These are phyloP conservation scores for Fomitopsis schrenkii DNA, from an alignment of 1,284 basidiomycete species.

Conservation along the genomic window DNA sequence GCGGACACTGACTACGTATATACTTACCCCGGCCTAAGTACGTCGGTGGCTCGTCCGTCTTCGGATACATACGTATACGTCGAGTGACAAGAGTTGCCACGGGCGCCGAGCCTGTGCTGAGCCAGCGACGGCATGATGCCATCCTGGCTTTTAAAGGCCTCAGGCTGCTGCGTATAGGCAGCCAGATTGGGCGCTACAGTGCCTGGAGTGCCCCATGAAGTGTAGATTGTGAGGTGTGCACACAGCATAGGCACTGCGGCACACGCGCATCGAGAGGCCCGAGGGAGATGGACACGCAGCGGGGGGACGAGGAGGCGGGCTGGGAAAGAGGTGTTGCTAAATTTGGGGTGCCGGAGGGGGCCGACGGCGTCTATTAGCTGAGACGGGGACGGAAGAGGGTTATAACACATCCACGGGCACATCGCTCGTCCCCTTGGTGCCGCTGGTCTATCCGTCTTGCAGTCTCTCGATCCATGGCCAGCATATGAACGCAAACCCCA, in stretches of 20 bases:
- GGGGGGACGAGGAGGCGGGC: background rate
- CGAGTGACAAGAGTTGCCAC: background rate
- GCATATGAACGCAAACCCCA: background rate
- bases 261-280: too few species aligned
- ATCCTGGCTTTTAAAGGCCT: background rate
- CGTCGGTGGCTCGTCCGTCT: background rate
- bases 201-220: too few species aligned
- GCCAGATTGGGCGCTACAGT: background rate
- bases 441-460: background rate
- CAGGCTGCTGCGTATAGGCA: background rate
- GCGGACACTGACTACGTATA: background rate
- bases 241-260: background rate
- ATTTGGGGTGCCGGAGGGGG: background rate
- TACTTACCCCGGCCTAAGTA: background rate
- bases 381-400: background rate
- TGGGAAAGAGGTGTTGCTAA: background rate
- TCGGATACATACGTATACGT: background rate
- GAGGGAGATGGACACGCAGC: background rate
- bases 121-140: background rate
- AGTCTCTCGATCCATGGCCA: background rate
- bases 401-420: background rate
- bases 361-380: background rate
- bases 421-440: slow-evolving; percentile 5
- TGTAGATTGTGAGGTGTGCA: background rate
- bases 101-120: background rate